Percentiles rank a stretch among this genome's conserved stretches.
Conservation (phyloP, 495 filamentous ascomycete genomes). For the Talaromyces ruber region DNA sequence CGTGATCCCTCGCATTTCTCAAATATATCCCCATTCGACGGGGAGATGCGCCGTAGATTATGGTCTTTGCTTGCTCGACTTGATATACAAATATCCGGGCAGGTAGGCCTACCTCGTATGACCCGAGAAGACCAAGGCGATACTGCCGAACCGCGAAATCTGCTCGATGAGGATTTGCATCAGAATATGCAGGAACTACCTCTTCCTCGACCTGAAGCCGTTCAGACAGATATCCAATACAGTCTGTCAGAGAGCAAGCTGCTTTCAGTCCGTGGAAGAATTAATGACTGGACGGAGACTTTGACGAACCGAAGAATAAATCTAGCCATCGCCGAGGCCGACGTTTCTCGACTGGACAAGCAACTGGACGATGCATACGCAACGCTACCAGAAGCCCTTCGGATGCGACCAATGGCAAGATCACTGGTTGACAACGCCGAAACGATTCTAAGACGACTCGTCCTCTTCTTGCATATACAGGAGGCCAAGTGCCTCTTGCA, state of each 20-base stretch:
- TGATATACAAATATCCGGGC: conserved; percentile 21
- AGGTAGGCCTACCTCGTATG: conserved; percentile 27
- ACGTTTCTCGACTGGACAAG: conserved; percentile 19
- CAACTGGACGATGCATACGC: conserved; percentile 24
- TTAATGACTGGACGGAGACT: conserved; percentile 58
- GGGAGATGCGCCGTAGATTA: conserved; percentile 22
- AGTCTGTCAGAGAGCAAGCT: conserved; percentile 29
- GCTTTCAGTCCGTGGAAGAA: conserved; percentile 28
- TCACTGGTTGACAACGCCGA: conserved; percentile 30
- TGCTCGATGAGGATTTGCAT: conserved; percentile 22
- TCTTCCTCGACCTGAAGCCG: conserved; percentile 14
- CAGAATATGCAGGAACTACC: conserved; percentile 17
- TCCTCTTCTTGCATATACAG: conserved; percentile 29
- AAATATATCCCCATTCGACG: conserved; percentile 17
- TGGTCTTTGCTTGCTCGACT: conserved; percentile 15
- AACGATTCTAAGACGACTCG: conserved; percentile 28
- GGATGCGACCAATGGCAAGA: conserved; percentile 24
- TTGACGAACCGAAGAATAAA: conserved; percentile 51
- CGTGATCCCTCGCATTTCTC: conserved; percentile 20
- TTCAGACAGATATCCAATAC: conserved; percentile 28
- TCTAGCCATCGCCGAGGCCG: conserved; percentile 48
- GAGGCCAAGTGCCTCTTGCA: conserved; percentile 37
- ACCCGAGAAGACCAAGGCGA: conserved; percentile 22
- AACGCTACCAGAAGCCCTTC: conserved; percentile 20
- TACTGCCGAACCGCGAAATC: conserved; percentile 26